phyloP scores from a whole-genome alignment of 2,329 filamentous ascomycete species.

The Claviceps citrina region DNA sequence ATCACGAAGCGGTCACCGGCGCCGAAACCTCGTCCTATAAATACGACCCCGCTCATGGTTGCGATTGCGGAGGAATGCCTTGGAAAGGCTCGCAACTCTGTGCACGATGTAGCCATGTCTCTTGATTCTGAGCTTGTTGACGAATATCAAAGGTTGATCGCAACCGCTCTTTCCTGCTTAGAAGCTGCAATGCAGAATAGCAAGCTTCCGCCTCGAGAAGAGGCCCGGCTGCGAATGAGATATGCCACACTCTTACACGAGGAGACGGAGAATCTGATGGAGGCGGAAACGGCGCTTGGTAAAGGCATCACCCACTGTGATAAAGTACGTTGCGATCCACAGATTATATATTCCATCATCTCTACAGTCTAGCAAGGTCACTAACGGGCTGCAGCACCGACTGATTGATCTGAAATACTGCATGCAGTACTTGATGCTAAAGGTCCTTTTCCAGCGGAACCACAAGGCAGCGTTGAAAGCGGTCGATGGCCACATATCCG shows the following conservation, averaged over 20 bases:
- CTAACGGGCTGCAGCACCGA: slow-evolving; percentile 22
- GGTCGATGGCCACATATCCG: slow-evolving; percentile 51
- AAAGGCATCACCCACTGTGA: slow-evolving; percentile 58
- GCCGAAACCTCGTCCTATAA: slow-evolving; percentile 27
- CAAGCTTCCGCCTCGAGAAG: slow-evolving; percentile 45
- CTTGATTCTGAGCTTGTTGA: slow-evolving; percentile 30
- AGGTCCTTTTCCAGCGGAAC: slow-evolving; percentile 54
- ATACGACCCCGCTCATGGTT: slow-evolving; percentile 45
- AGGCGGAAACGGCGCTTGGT: slow-evolving; percentile 55
- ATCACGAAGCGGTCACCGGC: slow-evolving; percentile 28
- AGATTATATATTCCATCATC: no score
- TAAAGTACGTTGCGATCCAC: slow-evolving; percentile 28
- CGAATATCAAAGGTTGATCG: slow-evolving; percentile 58
- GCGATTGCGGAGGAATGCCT: slow-evolving; percentile 67
- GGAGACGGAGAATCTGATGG: slow-evolving; percentile 61
- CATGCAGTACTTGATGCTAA: slow-evolving; percentile 58
- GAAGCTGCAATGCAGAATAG: slow-evolving; percentile 51
- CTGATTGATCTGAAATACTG: slow-evolving; percentile 55
- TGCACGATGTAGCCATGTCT: slow-evolving; percentile 29
- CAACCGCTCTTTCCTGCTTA: slow-evolving; percentile 57
- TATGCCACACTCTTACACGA: slow-evolving; percentile 58
- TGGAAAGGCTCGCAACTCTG: slow-evolving; percentile 42
- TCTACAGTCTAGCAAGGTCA: no score
- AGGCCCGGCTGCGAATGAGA: slow-evolving; percentile 53
- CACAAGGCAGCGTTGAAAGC: slow-evolving; percentile 59